These are phyloP conservation scores for Neopestalotiopsis sp. DNA, from an alignment of 2,329 filamentous ascomycete genomes.

Conservation along the genomic window DNA sequence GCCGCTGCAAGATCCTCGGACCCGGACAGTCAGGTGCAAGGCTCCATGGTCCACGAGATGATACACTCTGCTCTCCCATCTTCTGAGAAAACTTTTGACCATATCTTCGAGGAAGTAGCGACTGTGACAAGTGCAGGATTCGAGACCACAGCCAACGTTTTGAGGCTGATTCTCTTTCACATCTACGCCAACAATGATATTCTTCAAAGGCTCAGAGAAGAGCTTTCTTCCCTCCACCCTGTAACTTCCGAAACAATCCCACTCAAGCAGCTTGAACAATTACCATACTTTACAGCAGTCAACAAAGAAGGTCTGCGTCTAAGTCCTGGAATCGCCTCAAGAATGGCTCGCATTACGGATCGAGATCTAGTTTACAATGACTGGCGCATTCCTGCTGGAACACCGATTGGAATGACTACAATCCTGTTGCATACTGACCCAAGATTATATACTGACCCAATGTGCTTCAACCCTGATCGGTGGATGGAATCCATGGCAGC, in stretches of 20 bases:
- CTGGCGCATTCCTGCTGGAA: conserved; percentile 33
- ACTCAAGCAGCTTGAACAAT: conserved; percentile 23
- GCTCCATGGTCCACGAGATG: background rate
- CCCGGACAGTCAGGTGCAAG: background rate
- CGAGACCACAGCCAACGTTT: background rate
- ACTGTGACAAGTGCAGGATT: conserved; percentile 7
- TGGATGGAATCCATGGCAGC: conserved; percentile 23
- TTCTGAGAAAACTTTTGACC: background rate
- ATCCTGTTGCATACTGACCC: conserved; percentile 32
- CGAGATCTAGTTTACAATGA: conserved; percentile 28
- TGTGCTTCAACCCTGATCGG: conserved; percentile 33
- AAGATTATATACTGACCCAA: conserved; percentile 27
- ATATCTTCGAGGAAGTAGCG: background rate
- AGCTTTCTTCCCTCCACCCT: background rate
- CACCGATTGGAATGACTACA: conserved; percentile 34
- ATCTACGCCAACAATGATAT: background rate
- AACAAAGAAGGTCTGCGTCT: conserved; percentile 52
- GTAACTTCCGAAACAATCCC: background rate
- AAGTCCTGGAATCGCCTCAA: conserved; percentile 45
- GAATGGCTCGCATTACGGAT: conserved; percentile 46
- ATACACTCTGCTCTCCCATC: background rate
- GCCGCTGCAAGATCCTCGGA: background rate
- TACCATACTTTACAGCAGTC: conserved; percentile 47
- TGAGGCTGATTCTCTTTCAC: background rate
- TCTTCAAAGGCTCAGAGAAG: background rate